phyloP scores from a whole-genome alignment of 768 basidiomycete species.

The Agrocybe chaxingu region DNA sequence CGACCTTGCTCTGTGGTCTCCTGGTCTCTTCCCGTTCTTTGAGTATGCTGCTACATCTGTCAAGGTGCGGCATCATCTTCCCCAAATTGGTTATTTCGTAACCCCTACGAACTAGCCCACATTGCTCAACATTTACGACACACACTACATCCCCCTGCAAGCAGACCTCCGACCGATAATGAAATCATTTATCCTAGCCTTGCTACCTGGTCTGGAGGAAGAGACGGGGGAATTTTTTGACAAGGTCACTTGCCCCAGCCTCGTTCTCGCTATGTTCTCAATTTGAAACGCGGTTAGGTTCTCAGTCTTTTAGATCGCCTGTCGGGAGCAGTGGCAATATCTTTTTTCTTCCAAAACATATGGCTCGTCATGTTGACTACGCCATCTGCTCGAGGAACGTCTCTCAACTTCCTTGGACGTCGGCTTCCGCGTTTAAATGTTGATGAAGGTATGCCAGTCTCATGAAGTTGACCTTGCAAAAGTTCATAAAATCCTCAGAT shows the following conservation, averaged over 20 bases:
- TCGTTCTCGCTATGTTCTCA: not conserved
- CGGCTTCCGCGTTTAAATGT: constrained; percentile 69
- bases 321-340: constrained; percentile 77
- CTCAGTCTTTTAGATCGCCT: constrained; percentile 75
- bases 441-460: constrained; percentile 55
- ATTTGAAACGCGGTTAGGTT: constrained; percentile 45
- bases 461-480: too few species aligned
- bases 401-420: constrained; percentile 83
- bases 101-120: constrained; percentile 52
- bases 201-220: constrained; percentile 95
- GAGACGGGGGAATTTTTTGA: constrained; percentile 98
- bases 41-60: constrained; percentile 99
- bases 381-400: constrained; percentile 78
- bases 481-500: constrained; percentile 32
- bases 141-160: constrained; percentile 87
- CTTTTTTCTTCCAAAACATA: constrained; percentile 94
- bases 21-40: constrained; percentile 97
- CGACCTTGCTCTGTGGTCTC: constrained; percentile 91
- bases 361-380: constrained; percentile 94
- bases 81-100: not conserved
- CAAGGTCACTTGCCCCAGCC: constrained; percentile 41
- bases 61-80: constrained; percentile 48
- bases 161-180: constrained; percentile 78
- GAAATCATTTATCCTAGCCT: constrained; percentile 91
- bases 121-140: constrained; percentile 89